Percentiles rank a stretch among this genome's conserved stretches.
Conservation (phyloP, 495 filamentous ascomycete genomes). For the Tuber melanosporum region DNA sequence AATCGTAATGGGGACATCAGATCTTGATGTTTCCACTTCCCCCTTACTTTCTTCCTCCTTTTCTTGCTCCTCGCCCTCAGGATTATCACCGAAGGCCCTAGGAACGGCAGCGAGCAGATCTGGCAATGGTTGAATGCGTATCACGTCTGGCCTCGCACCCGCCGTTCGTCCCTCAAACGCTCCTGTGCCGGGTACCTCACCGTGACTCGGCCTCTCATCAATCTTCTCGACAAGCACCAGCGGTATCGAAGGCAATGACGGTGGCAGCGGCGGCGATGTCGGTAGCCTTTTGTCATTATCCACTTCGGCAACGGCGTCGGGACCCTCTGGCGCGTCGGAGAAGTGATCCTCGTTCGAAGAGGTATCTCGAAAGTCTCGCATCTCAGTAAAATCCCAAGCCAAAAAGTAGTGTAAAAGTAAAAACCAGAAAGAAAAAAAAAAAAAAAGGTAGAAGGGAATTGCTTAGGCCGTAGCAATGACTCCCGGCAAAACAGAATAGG, state of each 20-base stretch:
- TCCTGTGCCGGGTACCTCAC: conserved; percentile 76
- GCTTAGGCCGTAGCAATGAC: neutral
- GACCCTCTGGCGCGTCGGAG: conserved; percentile 40
- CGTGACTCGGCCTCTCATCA: conserved; percentile 46
- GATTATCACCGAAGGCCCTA: conserved; percentile 18
- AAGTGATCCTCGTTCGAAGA: conserved; percentile 42
- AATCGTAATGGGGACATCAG: conserved; percentile 19
- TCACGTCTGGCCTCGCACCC: conserved; percentile 70
- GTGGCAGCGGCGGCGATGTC: conserved; percentile 4
- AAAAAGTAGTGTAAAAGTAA: neutral
- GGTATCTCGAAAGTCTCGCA: conserved; percentile 24
- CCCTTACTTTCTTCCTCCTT: neutral
- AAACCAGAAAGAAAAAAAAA: neutral
- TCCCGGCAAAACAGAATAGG: neutral
- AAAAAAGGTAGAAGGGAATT: neutral
- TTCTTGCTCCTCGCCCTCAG: conserved; percentile 6
- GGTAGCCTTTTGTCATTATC: conserved; percentile 8
- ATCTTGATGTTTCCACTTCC: conserved; percentile 24
- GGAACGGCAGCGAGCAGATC: conserved; percentile 23
- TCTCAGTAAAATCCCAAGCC: conserved; percentile 5
- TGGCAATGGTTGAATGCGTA: conserved; percentile 31
- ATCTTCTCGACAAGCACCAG: conserved; percentile 16
- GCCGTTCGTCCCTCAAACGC: conserved; percentile 67
- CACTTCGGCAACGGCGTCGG: conserved; percentile 19
- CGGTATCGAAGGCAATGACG: conserved; percentile 8